Evolutionary conservation across 805 yeast species (phyloP).

Genomic region (Isabelozyma gotoi): DNA sequence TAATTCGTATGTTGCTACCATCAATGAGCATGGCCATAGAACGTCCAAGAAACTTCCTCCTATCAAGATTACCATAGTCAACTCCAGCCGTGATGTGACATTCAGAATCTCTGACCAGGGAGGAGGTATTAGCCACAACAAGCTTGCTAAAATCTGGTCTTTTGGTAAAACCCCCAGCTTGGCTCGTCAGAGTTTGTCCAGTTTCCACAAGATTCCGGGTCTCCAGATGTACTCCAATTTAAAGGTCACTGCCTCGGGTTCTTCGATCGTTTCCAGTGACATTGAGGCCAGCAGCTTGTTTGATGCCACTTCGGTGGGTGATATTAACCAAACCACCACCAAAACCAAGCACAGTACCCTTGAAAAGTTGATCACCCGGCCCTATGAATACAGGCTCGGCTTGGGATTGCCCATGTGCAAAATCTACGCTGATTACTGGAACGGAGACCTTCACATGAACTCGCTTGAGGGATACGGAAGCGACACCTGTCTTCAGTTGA

Average conservation of each 20-base stretch:
- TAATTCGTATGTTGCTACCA: constrained; percentile 82
- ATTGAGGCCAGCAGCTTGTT: constrained; percentile 17
- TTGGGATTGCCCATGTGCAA: constrained; percentile 91
- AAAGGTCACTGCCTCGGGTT: constrained; percentile 40
- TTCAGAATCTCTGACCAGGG: constrained; percentile 87
- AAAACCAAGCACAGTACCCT: constrained; percentile 52
- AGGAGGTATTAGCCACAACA: constrained; percentile 72
- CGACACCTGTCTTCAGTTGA: constrained; percentile 77
- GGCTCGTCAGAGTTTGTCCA: constrained; percentile 58
- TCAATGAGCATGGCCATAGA: constrained; percentile 33
- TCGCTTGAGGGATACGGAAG: constrained; percentile 90
- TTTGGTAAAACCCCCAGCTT: constrained; percentile 71
- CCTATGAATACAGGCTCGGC: constrained; percentile 75
- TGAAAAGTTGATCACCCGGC: constrained; percentile 64
- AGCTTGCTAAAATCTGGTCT: constrained; percentile 74
- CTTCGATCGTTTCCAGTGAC: constrained; percentile 28
- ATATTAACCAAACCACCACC: constrained; percentile 24
- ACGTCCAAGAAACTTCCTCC: constrained; percentile 56
- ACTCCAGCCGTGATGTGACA: constrained; percentile 63
- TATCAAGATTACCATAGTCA: constrained; percentile 71
- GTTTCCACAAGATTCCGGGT: constrained; percentile 72
- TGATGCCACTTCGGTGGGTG: constrained; percentile 43
- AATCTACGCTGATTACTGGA: constrained; percentile 95
- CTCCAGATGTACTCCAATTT: constrained; percentile 44
- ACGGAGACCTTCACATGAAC: constrained; percentile 80